phyloP scores from a whole-genome alignment of 225 moss, liverwort and hornwort genomes.

The Bryoerythrophyllum caledonicum region DNA sequence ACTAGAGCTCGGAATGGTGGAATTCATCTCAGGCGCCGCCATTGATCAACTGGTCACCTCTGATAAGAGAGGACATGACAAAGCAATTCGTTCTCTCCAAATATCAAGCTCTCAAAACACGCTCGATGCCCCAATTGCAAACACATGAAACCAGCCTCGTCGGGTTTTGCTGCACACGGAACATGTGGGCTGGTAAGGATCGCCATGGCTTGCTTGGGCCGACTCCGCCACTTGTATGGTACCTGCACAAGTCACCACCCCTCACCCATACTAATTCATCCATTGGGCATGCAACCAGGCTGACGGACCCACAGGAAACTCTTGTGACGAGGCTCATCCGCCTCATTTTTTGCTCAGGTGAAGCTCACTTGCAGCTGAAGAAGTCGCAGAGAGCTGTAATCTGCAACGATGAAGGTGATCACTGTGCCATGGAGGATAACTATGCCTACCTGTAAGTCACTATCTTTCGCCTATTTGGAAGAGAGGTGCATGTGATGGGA shows the following conservation, averaged over 20 bases:
- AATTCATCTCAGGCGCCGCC: background rate
- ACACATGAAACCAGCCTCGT: background rate
- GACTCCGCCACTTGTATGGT: conserved; percentile 34
- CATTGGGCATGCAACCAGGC: background rate
- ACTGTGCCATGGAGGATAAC: conserved; percentile 46
- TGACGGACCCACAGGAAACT: background rate
- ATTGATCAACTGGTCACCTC: too few species aligned
- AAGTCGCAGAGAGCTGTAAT: background rate
- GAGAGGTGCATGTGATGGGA: background rate
- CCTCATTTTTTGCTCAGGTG: background rate
- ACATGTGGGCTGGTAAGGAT: background rate
- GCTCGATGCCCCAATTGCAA: too few species aligned
- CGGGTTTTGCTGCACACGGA: background rate
- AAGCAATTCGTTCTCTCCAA: background rate
- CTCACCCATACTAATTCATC: conserved; percentile 23
- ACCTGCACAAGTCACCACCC: conserved; percentile 14
- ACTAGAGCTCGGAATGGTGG: background rate
- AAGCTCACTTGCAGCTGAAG: conserved; percentile 1
- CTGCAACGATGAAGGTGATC: conserved; percentile 21
- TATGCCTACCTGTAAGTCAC: conserved; percentile 43
- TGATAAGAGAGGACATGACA: conserved; percentile 34
- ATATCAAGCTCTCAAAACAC: too few species aligned
- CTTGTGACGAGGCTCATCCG: conserved; percentile 26
- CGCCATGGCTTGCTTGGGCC: background rate
- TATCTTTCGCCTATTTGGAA: too few species aligned